Evolutionary conservation across 257 asterid species (phyloP), one percentile per base, ranked within the genome.

Genomic region (Buddleja alternifolia): DNA sequence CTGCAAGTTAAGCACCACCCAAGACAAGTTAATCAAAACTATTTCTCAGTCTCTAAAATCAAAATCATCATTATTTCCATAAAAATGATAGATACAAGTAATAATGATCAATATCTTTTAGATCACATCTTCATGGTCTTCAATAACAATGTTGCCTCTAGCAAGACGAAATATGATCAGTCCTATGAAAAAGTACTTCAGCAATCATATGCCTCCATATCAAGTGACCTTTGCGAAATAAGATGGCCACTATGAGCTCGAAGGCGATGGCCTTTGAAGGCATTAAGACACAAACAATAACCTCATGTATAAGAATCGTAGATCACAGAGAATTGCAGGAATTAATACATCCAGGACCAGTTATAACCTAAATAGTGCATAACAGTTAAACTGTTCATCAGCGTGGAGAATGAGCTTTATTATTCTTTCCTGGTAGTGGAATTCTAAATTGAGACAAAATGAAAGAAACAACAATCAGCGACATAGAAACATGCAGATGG

Each of bases 1-100:
- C 10, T 54, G 59, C 65, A 54, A 60, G 67, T 58, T 72, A 65
- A 52, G 52, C 32, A 46, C 34, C 52, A 76, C 65, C 9, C 34
- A 20, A 40, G 48, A 45, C 45, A 65, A 36, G n/a, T 20, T 25
- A 50, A 75, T 70, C 62, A 78, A 68, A 54, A 68, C 39, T 24
- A 29, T 36, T 57, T 46, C 44, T 24, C 37, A 21, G 6, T 34
- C 64, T 45, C 65, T 11, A 14, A 46, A 51, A 54, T 32, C 44
- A 44, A 73, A 70, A 50, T 46, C 69, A 23, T 21, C 21, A 61
- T 24, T 41, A 12, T 41, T 32, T 21, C 25, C 46, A 21, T 34
- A 34, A 25, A 53, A 7, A 59, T 37, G 36, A 66, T 14, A 63
- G 34, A 61, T 11, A 29, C 37, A 21, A 12, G 40, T 44, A 65